Conservation (phyloP, 106 monocot species). For the Platanthera guangdongensis region DNA sequence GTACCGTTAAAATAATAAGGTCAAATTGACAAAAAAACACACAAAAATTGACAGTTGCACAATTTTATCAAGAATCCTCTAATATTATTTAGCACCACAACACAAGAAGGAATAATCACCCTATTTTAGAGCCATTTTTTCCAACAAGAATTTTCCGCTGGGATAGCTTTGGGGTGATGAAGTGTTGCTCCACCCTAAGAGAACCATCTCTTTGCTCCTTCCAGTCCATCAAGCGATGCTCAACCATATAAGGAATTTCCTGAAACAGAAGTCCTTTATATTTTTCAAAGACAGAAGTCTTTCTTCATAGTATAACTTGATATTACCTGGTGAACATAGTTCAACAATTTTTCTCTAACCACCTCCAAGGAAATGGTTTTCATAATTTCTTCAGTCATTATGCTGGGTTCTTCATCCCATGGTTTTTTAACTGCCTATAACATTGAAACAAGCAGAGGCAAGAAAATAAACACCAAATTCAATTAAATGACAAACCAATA, state of each 20-base stretch:
- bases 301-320: conserved; percentile 1
- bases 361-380: conserved; percentile 91
- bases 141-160: conserved; percentile 98
- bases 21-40: background rate
- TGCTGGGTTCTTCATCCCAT: conserved; percentile 84
- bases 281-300: background rate
- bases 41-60: background rate
- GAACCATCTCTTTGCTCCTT: conserved; percentile 91
- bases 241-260: conserved; percentile 98
- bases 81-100: background rate
- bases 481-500: background rate
- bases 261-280: conserved; percentile 14
- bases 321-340: conserved; percentile 91
- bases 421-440: conserved; percentile 80
- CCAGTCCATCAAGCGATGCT: conserved; percentile 93
- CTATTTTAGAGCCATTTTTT: conserved; percentile 95
- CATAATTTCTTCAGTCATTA: conserved; percentile 83
- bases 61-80: background rate
- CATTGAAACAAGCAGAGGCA: background rate
- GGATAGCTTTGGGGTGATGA: conserved; percentile 70
- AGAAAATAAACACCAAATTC: background rate
- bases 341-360: conserved; percentile 86
- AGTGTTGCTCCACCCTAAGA: conserved; percentile 91
- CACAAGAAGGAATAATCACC: conserved; percentile 34
- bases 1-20: background rate